Base-by-base conservation (phyloP, 257 asterid genomes). In the Lantana camara region DNA sequence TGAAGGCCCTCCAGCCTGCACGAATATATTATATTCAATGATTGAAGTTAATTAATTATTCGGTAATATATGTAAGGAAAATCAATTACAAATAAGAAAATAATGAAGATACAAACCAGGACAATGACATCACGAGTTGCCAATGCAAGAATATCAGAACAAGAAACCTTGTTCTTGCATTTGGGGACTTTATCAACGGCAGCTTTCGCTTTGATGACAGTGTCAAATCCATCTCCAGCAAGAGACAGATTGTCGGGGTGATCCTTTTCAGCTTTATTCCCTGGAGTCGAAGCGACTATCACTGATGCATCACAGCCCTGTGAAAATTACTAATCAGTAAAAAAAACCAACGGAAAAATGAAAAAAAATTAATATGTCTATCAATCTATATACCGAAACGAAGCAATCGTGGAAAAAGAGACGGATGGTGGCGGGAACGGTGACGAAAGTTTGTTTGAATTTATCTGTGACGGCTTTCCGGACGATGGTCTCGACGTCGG, bases 221-320 rank as follows among this genome's bases (percentile, higher is more conserved):
- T 75, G 74, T 92, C 98, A 51, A 92, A 92, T 27, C 98, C 98
- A 15, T 92, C 98, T 70, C 98, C 98, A 13, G 98, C 98, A 3
- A 92, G 71, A 1, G 98, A 92, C 17, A 89, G 54, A 47, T 92
- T 92, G 62, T 89, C 97, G 0, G 88, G 82, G 47, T 87, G 84
- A 68, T 92, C 98, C 77, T 87, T 92, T 66, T 92, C 98, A 0
- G 98, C 96, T 62, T 17, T 82, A 57, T 87, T 89, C 12, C 74
- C 78, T 2, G 73, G 57, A 2, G 91, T 76, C 8, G 98, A 89
- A 14, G 91, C 87, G 38, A 92, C 40, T 7, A 92, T 75, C 13
- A 79, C 66, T 0, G 97, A 92, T 9, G 98, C 98, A 73, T 92
- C 98, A 46, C 97, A 89, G 2, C 98, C 98, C 98, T 89, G 15